Evolutionary conservation across 2,329 filamentous ascomycete genomes (phyloP).

Genomic region (Golovinomyces cichoracearum): DNA sequence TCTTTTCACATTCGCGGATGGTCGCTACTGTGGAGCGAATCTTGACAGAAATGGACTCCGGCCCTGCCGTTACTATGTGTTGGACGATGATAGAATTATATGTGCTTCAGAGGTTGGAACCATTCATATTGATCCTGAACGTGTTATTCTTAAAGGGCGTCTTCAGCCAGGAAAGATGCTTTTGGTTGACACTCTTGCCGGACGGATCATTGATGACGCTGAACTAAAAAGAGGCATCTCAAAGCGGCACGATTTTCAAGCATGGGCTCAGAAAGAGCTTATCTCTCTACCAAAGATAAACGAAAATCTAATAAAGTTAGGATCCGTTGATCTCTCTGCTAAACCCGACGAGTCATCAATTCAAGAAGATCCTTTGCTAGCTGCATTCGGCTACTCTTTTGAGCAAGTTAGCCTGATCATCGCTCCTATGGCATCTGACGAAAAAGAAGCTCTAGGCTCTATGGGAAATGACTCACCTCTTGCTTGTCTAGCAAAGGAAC

Average conservation of each 20-base stretch:
- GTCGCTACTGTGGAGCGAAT: conserved; percentile 89
- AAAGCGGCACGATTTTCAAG: conserved; percentile 62
- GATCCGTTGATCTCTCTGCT: conserved; percentile 35
- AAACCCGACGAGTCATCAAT: conserved; percentile 43
- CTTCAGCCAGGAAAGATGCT: conserved; percentile 90
- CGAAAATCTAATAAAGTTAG: conserved; percentile 29
- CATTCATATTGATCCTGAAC: conserved; percentile 72
- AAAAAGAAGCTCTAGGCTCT: conserved; percentile 86
- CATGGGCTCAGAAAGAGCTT: conserved; percentile 69
- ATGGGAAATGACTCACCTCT: conserved; percentile 95
- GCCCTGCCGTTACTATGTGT: conserved; percentile 89
- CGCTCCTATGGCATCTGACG: conserved; percentile 87
- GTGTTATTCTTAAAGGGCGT: conserved; percentile 74
- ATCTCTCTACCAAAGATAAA: conserved; percentile 56
- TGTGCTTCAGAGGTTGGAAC: conserved; percentile 93
- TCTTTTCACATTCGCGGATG: conserved; percentile 89
- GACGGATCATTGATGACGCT: conserved; percentile 78
- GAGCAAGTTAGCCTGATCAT: conserved; percentile 84
- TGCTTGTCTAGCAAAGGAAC: conserved; percentile 70
- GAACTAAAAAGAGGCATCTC: conserved; percentile 77
- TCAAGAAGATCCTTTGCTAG: conserved; percentile 61
- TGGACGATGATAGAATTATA: conserved; percentile 89
- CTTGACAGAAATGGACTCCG: conserved; percentile 85
- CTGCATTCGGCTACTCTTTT: conserved; percentile 79
- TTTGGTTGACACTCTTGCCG: conserved; percentile 70